These are phyloP conservation scores for Aspergillus incahuasiensis DNA, from an alignment of 495 filamentous ascomycete species.

Conservation along the genomic window DNA sequence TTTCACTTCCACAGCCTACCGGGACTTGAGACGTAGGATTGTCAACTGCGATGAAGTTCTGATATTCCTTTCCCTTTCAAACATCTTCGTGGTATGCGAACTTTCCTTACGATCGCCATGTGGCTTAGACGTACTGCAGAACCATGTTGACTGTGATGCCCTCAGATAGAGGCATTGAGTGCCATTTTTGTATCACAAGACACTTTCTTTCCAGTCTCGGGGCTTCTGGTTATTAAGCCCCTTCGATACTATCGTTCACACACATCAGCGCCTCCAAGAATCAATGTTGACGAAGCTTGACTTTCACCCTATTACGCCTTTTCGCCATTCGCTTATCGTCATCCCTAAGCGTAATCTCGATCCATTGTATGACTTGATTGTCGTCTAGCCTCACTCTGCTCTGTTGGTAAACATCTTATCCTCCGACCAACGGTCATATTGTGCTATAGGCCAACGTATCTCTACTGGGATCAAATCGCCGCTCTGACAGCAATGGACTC, in stretches of 20 bases:
- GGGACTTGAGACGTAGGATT: conserved; percentile 12
- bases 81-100: conserved; percentile 14
- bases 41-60: conserved; percentile 14
- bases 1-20: conserved; percentile 4
- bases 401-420: no score
- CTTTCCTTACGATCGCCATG: background rate
- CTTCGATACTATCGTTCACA: conserved; percentile 8
- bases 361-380: background rate
- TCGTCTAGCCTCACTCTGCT: no score
- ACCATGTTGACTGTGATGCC: background rate
- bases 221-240: conserved; percentile 17
- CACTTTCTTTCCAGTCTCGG: conserved; percentile 19
- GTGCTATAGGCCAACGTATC: background rate
- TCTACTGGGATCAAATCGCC: background rate
- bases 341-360: conserved; percentile 8
- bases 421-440: background rate
- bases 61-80: conserved; percentile 9
- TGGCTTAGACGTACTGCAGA: background rate
- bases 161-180: background rate
- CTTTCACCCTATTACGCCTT: conserved; percentile 1
- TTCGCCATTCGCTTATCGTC: conserved; percentile 5
- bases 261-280: conserved; percentile 6
- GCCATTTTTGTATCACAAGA: conserved; percentile 14
- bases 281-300: conserved; percentile 3
- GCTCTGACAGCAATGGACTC: conserved; percentile 17